A percentile compares a stretch with the other conserved stretches of the same genome.
These are phyloP conservation scores for Apiotrichum domesticum DNA, from an alignment of 1,284 basidiomycete species.

Conservation along the genomic window DNA sequence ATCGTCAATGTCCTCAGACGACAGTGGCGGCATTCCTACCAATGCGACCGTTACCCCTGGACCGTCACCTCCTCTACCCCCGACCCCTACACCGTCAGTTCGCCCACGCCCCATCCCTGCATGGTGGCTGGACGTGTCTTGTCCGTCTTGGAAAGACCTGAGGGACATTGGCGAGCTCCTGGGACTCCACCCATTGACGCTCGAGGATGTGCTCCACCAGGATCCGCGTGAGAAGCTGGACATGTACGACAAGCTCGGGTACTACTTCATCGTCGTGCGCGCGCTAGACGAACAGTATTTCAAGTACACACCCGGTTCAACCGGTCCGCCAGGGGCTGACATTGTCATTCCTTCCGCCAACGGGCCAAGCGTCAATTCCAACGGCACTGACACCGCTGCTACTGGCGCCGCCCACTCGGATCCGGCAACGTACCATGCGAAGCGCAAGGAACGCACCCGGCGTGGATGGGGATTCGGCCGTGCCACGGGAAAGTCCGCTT, in stretches of 20 bases:
- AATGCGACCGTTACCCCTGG: not conserved
- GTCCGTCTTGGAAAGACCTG: constrained; percentile 86
- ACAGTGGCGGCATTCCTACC: not conserved
- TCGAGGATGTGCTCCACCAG: constrained; percentile 93
- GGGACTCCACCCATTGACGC: constrained; percentile 79
- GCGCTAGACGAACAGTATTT: constrained; percentile 69
- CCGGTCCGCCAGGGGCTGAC: constrained; percentile 3
- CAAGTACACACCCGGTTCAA: constrained; percentile 49
- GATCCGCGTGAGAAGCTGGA: constrained; percentile 92
- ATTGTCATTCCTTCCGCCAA: not conserved
- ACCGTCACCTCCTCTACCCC: not conserved
- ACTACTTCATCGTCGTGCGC: constrained; percentile 86
- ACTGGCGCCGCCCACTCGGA: not conserved
- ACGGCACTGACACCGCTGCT: not conserved
- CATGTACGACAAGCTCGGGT: constrained; percentile 78
- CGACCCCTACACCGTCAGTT: not conserved
- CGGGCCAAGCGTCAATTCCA: not conserved
- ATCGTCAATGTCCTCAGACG: not conserved
- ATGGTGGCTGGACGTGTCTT: constrained; percentile 91
- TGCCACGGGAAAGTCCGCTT: constrained; percentile 26
- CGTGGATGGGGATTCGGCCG: constrained; percentile 39
- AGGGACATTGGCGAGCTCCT: constrained; percentile 65
- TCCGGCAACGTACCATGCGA: constrained; percentile 3
- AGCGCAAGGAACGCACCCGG: constrained; percentile 23
- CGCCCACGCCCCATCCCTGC: constrained; percentile 6